phyloP scores from a whole-genome alignment of 305 asterid species.

The Fraxinus velutina region DNA sequence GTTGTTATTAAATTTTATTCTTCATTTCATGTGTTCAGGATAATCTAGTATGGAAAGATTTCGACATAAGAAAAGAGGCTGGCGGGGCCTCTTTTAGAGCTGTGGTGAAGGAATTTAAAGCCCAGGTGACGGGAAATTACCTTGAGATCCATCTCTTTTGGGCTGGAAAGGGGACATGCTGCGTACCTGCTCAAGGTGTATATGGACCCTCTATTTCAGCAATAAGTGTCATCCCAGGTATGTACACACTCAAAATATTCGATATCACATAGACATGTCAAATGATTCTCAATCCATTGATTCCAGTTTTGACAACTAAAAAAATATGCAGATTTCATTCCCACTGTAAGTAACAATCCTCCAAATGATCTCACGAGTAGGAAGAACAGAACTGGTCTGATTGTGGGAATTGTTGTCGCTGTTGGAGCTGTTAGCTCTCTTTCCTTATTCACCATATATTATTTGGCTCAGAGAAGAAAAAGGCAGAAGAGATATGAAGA shows the following conservation, averaged over 20 bases:
- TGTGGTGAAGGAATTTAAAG: slow-evolving; percentile 35
- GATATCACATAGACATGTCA: not conserved
- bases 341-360: slow-evolving; percentile 34
- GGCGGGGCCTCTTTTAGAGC: slow-evolving; percentile 43
- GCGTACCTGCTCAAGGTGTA: slow-evolving; percentile 48
- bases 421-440: not conserved
- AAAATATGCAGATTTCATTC: slow-evolving; percentile 31
- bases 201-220: slow-evolving; percentile 75
- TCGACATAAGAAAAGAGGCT: slow-evolving; percentile 52
- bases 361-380: slow-evolving; percentile 19
- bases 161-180: slow-evolving; percentile 84
- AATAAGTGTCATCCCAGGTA: slow-evolving; percentile 61
- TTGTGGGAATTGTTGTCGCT: not conserved
- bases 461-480: not conserved
- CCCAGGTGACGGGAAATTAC: slow-evolving; percentile 52
- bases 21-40: slow-evolving; percentile 35
- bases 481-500: not conserved
- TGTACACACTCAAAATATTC: not conserved
- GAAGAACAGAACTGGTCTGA: not conserved
- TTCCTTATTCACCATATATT: not conserved
- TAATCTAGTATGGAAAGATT: slow-evolving; percentile 40
- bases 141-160: slow-evolving; percentile 72
- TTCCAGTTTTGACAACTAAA: not conserved
- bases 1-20: not conserved
- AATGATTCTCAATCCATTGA: not conserved